Conservation (phyloP, 345 rosid species). For the Psidium friedrichsthalianum region DNA sequence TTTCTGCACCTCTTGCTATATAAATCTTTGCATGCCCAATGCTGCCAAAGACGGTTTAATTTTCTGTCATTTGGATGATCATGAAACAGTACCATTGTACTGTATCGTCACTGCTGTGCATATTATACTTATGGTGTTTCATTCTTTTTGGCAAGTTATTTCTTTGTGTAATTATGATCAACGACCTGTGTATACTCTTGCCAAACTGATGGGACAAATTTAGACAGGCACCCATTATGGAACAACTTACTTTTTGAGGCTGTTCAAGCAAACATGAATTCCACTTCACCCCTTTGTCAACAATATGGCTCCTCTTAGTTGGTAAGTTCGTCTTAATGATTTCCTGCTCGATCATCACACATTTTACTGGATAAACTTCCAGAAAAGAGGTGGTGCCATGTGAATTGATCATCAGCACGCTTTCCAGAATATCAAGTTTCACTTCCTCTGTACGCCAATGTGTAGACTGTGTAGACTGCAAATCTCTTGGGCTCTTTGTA, state of each 20-base stretch:
- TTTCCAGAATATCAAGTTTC: neutral
- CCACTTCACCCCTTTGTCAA: neutral
- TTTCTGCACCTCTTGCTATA: neutral
- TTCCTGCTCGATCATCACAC: neutral
- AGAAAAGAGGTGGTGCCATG: neutral
- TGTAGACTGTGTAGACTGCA: neutral
- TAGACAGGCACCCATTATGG: neutral
- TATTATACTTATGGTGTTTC: neutral
- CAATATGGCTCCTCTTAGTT: neutral
- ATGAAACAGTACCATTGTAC: neutral
- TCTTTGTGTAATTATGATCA: neutral
- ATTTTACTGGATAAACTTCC: neutral
- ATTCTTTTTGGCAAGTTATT: neutral
- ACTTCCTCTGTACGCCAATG: neutral
- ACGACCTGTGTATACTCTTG: neutral
- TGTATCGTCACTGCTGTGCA: neutral
- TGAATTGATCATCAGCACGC: neutral
- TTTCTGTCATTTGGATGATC: neutral
- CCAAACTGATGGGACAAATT: neutral
- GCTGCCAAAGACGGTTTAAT: neutral
- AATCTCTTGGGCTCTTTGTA: neutral
- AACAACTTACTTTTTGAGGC: neutral
- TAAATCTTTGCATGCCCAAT: neutral
- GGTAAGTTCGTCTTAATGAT: neutral
- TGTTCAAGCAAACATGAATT: neutral